phyloP scores from a whole-genome alignment of 1,139 yeast genomes.

The Saccharomyces pastorianus region DNA sequence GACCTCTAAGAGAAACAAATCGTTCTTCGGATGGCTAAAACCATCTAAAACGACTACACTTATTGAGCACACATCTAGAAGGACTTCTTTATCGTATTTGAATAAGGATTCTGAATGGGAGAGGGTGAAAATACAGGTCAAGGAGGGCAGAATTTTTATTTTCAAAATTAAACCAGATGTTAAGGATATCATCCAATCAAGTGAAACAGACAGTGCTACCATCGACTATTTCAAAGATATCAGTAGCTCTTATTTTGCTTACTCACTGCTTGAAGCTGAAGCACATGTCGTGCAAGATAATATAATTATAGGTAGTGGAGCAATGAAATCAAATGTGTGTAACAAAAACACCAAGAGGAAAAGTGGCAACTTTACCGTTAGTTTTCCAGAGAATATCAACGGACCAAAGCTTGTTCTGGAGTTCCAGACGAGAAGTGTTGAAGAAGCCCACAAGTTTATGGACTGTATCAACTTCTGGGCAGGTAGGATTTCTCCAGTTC shows the following conservation, averaged over 20 bases:
- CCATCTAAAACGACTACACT: constrained; percentile 3
- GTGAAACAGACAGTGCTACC: constrained; percentile 25
- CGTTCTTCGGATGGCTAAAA: constrained; percentile 12
- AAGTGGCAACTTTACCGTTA: constrained; percentile 31
- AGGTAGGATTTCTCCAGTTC: constrained; percentile 72
- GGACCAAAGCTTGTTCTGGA: constrained; percentile 22
- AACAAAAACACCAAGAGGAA: constrained; percentile 12
- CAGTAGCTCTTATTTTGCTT: constrained; percentile 14
- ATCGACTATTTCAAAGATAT: constrained; percentile 29
- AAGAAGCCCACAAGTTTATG: constrained; percentile 63
- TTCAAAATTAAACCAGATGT: constrained; percentile 9
- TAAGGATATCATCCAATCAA: constrained; percentile 1
- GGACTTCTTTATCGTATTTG: constrained; percentile 14
- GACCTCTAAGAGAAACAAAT: constrained; percentile 4
- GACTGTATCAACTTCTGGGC: constrained; percentile 89
- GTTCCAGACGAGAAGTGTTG: constrained; percentile 49
- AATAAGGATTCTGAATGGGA: constrained; percentile 18
- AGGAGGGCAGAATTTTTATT: constrained; percentile 25
- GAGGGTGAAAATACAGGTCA: constrained; percentile 16
- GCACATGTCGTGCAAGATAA: constrained; percentile 24
- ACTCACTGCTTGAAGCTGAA: constrained; percentile 19
- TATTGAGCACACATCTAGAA: neutral
- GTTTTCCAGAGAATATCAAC: constrained; percentile 32
- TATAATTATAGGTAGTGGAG: constrained; percentile 15
- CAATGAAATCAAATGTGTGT: neutral